phyloP scores from a whole-genome alignment of 306 rosid species.

The Senna siamea region DNA sequence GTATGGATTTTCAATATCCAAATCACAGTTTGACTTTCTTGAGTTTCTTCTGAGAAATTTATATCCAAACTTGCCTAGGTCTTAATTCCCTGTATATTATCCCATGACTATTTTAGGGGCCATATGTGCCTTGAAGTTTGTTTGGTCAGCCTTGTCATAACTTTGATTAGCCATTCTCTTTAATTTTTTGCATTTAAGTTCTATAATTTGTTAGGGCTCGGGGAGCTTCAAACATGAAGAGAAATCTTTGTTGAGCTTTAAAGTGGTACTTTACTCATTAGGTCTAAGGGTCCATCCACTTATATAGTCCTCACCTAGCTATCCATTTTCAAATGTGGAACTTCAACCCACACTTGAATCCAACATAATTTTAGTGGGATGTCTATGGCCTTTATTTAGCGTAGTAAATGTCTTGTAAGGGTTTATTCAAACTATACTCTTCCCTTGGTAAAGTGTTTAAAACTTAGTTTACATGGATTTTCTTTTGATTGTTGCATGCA shows the following conservation, averaged over 20 bases:
- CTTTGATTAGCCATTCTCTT: background rate
- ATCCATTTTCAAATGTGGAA: too few species aligned
- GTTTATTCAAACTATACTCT: background rate
- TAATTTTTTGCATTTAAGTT: background rate
- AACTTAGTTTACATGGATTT: conserved; percentile 10
- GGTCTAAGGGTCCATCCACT: too few species aligned
- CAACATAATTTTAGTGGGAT: background rate
- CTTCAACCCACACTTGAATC: too few species aligned
- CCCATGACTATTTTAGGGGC: conserved; percentile 19
- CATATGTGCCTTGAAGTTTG: conserved; percentile 56
- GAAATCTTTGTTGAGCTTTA: too few species aligned
- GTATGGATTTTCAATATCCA: background rate
- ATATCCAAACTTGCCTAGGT: background rate
- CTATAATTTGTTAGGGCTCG: background rate
- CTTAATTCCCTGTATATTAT: background rate
- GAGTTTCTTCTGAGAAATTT: conserved; percentile 13
- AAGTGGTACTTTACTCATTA: too few species aligned
- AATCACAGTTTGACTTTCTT: background rate
- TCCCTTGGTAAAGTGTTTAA: background rate
- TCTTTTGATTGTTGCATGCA: background rate
- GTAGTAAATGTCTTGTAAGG: background rate
- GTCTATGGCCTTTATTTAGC: background rate
- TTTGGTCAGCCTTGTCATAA: background rate
- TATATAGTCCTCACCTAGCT: too few species aligned
- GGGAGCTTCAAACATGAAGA: too few species aligned